These are phyloP conservation scores for Aspergillus ellipticus DNA, from an alignment of 495 filamentous ascomycete species.

Conservation along the genomic window DNA sequence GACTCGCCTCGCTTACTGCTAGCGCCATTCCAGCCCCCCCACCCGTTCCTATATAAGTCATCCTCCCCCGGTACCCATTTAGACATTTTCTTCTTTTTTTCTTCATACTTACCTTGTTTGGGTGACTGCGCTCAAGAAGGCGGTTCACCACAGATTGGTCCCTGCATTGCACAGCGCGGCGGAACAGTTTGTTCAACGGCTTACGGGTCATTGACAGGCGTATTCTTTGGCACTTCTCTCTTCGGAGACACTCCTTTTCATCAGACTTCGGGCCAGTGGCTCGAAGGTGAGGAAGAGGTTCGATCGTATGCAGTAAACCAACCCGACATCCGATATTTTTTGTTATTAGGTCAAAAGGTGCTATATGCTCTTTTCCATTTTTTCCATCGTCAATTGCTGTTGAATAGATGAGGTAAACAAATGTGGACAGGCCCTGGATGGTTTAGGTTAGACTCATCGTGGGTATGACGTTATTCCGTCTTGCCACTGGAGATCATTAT, in stretches of 20 bases:
- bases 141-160: slow-evolving; percentile 56
- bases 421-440: no score
- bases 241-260: slow-evolving; percentile 50
- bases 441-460: no score
- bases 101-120: slow-evolving; percentile 76
- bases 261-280: slow-evolving; percentile 43
- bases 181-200: slow-evolving; percentile 62
- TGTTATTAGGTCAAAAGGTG: no score
- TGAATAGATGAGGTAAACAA: no score
- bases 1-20: slow-evolving; percentile 31
- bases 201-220: slow-evolving; percentile 68
- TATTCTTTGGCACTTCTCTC: slow-evolving; percentile 66
- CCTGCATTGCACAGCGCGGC: slow-evolving; percentile 78
- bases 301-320: no score
- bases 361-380: no score
- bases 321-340: no score
- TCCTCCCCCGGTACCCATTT: slow-evolving; percentile 17
- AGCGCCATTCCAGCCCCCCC: slow-evolving; percentile 13
- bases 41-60: slow-evolving; percentile 24
- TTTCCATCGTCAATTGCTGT: no score
- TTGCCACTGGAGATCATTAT: no score
- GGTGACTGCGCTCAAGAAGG: slow-evolving; percentile 59
- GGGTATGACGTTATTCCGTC: no score
- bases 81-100: slow-evolving; percentile 44
- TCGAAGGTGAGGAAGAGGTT: slow-evolving; percentile 52